Evolutionary conservation across 176 grass and related monocot genomes (phyloP), one percentile per base, ranked within the genome.

Genomic region (Aegilops umbellulata): DNA sequence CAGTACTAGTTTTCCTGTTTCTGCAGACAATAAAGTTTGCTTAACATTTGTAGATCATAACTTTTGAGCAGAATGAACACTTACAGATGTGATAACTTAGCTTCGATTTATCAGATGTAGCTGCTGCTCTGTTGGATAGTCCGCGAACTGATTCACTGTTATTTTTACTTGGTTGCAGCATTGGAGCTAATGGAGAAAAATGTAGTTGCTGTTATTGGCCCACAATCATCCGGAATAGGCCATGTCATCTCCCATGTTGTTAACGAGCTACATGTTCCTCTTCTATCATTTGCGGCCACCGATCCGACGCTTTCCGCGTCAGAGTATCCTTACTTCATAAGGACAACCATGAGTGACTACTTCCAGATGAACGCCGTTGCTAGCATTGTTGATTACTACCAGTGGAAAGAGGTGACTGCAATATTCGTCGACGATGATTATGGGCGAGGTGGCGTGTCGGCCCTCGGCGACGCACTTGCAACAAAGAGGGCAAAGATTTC

Each of bases 371-470:
- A 81, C 34, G 93, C 93, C 3, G 39, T 95, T 79, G 88, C 88
- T 22, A 92, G 90, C 47, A 93, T 95, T 79, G 85, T 95, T 58
- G 85, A 95, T 44, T 89, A 87, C 44, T 91, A 79, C 81, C 86
- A 93, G 35, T 95, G 93, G 93, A 85, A 82, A 83, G 81, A 85
- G 58, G 88, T 95, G 20, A 91, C 90, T 53, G 88, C 84, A 55
- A 91, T 95, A 79, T 95, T 89, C 24, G 86, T 93, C 20, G 93
- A 95, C 76, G 93, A 95, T 74, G 88, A 93, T 88, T 95, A 95
- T 80, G 93, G 93, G 7, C 79, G 93, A 76, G 89, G 89, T 34
- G 93, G 79, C 5, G 49, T 93, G 35, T 71, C 88, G 0, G 91
- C 76, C 65, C 89, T 95, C n/a, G 60, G 88, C 20, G 88, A 91